Evolutionary conservation across 805 yeast genomes (phyloP).

Genomic region (Spathaspora gorwiae): DNA sequence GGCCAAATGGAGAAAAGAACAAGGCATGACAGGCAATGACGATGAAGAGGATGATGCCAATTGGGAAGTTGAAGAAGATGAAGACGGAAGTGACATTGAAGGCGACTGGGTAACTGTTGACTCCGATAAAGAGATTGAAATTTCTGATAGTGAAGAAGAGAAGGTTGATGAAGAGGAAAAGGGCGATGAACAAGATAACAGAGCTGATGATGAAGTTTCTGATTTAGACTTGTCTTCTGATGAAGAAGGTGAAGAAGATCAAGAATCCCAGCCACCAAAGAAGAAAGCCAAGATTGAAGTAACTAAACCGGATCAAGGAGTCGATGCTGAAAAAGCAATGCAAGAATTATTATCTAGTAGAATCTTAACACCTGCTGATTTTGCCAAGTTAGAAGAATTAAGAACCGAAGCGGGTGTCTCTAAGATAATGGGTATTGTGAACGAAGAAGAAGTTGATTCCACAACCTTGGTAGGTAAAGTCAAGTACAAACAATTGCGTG

Average conservation of each 20-base stretch:
- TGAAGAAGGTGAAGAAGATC: constrained; percentile 36
- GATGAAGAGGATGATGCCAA: constrained; percentile 40
- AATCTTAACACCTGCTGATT: constrained; percentile 95
- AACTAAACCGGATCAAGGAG: constrained; percentile 11
- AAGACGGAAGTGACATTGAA: constrained; percentile 55
- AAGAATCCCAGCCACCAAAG: constrained; percentile 22
- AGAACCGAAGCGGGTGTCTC: constrained; percentile 81
- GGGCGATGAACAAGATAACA: constrained; percentile 22
- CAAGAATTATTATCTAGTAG: constrained; percentile 63
- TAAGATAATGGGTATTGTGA: constrained; percentile 62
- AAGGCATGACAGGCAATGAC: constrained; percentile 51
- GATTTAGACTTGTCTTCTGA: constrained; percentile 24
- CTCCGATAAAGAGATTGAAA: constrained; percentile 69
- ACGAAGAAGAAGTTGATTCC: constrained; percentile 87
- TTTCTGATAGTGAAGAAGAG: constrained; percentile 49
- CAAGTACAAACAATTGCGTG: constrained; percentile 80
- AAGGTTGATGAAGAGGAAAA: constrained; percentile 32
- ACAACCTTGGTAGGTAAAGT: constrained; percentile 69
- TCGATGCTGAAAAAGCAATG: constrained; percentile 26
- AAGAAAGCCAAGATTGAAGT: constrained; percentile 19
- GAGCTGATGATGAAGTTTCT: constrained; percentile 21
- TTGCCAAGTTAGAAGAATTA: constrained; percentile 89
- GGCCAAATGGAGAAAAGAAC: constrained; percentile 75
- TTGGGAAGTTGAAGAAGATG: constrained; percentile 57
- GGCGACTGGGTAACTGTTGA: constrained; percentile 93